Evolutionary conservation across 352 stramenopile species (phyloP).

Genomic region (Plasmopara muralis): DNA sequence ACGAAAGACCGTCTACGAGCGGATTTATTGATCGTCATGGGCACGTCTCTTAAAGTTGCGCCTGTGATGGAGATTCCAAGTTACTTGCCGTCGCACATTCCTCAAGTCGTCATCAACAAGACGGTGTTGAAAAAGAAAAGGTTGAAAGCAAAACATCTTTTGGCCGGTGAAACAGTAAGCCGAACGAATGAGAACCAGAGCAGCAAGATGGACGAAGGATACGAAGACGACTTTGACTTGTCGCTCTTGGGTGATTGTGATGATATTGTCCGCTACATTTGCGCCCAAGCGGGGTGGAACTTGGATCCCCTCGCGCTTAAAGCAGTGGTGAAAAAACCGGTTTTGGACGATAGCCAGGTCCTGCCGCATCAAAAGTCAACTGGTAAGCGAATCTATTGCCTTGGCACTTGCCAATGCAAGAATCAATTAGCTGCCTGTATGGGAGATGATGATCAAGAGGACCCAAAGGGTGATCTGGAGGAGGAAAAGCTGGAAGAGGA

Average conservation of each 20-base stretch:
- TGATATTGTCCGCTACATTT: conserved; percentile 64
- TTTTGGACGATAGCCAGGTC: conserved; percentile 10
- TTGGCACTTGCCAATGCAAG: conserved; percentile 46
- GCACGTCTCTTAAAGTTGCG: conserved; percentile 95
- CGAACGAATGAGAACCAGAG: conserved; percentile 15
- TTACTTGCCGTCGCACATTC: conserved; percentile 74
- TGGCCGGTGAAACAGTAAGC: conserved; percentile 13
- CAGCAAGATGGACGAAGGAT: conserved; percentile 10
- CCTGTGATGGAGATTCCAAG: conserved; percentile 90
- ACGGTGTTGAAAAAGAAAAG: conserved; percentile 79
- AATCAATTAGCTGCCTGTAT: conserved; percentile 29
- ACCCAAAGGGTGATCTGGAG: conserved; percentile 8
- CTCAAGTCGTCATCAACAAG: conserved; percentile 88
- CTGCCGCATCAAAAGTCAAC: conserved; percentile 21
- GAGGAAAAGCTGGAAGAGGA: conserved; percentile 32
- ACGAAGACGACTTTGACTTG: conserved; percentile 70
- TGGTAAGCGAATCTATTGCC: conserved; percentile 28
- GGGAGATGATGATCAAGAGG: conserved; percentile 18
- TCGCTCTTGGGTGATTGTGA: conserved; percentile 79
- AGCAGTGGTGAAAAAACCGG: conserved; percentile 14
- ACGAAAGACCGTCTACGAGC: conserved; percentile 69
- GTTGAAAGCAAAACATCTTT: conserved; percentile 36
- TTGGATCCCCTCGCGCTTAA: conserved; percentile 13
- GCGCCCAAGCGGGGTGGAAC: conserved; percentile 44
- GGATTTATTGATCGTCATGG: conserved; percentile 97